phyloP scores from a whole-genome alignment of 2,329 filamentous ascomycete genomes.

The Fusarium compactum region DNA sequence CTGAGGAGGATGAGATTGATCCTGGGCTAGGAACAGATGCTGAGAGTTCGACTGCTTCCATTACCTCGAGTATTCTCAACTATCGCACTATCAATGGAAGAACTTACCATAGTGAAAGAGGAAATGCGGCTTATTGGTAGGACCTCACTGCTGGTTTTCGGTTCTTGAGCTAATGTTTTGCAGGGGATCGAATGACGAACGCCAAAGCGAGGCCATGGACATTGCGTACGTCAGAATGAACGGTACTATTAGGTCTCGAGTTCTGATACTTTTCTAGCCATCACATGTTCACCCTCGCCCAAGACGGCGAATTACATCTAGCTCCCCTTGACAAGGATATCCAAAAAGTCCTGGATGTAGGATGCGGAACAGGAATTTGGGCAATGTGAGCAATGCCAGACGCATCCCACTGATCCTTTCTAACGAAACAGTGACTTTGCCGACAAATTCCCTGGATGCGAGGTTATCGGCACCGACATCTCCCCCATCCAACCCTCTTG shows the following conservation, averaged over 20 bases:
- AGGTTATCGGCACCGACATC: slow-evolving; percentile 36
- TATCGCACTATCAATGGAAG: slow-evolving; percentile 25
- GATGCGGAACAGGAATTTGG: slow-evolving; percentile 30
- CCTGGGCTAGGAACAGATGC: slow-evolving; percentile 13
- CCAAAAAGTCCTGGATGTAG: neutral
- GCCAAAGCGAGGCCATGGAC: slow-evolving; percentile 22
- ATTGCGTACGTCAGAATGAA: slow-evolving; percentile 7
- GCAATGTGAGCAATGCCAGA: slow-evolving; percentile 17
- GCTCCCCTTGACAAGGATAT: neutral
- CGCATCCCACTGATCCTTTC: accelerated
- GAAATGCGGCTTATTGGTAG: slow-evolving; percentile 26
- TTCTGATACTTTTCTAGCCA: neutral
- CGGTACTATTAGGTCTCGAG: no score
- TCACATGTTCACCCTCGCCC: slow-evolving; percentile 23
- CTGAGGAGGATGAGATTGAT: neutral
- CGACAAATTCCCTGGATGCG: slow-evolving; percentile 29
- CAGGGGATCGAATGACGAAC: slow-evolving; percentile 26
- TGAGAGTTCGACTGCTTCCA: slow-evolving; percentile 18
- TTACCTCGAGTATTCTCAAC: slow-evolving; percentile 24
- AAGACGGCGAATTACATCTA: slow-evolving; percentile 16
- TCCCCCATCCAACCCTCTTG: slow-evolving; percentile 37
- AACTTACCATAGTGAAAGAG: slow-evolving; percentile 22
- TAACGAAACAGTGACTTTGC: slow-evolving; percentile 32
- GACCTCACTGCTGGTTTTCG: accelerated
- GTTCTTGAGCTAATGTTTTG: neutral